phyloP scores from a whole-genome alignment of 2,329 filamentous ascomycete species.

The Exophiala phaeomuriformis region DNA sequence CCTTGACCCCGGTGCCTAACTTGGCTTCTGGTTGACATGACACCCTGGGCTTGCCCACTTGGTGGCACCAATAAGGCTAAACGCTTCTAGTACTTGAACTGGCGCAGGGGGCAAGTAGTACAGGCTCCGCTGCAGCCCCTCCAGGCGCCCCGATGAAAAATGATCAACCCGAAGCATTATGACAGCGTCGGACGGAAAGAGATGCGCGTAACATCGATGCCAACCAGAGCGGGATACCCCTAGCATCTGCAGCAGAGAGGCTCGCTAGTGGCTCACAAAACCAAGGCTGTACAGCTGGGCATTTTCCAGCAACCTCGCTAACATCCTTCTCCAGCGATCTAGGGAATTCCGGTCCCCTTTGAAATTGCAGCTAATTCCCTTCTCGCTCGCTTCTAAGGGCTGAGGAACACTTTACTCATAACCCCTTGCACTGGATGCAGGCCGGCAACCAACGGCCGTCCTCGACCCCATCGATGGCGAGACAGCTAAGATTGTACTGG shows the following conservation, averaged over 20 bases:
- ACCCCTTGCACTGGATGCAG: not conserved
- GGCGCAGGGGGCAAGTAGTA: not conserved
- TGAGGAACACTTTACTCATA: not conserved
- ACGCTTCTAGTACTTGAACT: not conserved
- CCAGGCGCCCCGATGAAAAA: not conserved
- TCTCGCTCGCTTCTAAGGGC: not conserved
- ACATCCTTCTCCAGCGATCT: slow-evolving; percentile 7
- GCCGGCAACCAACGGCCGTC: not conserved
- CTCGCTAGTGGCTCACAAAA: too few relatives aligned
- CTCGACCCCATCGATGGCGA: slow-evolving; percentile 13
- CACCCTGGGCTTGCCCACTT: not conserved
- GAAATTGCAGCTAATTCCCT: not conserved
- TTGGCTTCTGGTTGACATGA: not conserved
- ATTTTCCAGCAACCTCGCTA: not conserved
- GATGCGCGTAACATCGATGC: too few relatives aligned
- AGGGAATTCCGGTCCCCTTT: slow-evolving; percentile 8
- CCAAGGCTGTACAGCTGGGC: too few relatives aligned
- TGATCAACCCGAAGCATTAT: not conserved
- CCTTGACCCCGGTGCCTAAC: not conserved
- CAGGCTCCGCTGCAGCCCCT: not conserved
- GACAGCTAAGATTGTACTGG: slow-evolving; percentile 6
- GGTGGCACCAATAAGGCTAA: slow-evolving; percentile 2
- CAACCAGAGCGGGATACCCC: too few relatives aligned
- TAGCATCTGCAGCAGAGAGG: too few relatives aligned
- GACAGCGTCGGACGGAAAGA: not conserved